Evolutionary conservation across 805 yeast species (phyloP).

Genomic region (Babjeviella inositovora): DNA sequence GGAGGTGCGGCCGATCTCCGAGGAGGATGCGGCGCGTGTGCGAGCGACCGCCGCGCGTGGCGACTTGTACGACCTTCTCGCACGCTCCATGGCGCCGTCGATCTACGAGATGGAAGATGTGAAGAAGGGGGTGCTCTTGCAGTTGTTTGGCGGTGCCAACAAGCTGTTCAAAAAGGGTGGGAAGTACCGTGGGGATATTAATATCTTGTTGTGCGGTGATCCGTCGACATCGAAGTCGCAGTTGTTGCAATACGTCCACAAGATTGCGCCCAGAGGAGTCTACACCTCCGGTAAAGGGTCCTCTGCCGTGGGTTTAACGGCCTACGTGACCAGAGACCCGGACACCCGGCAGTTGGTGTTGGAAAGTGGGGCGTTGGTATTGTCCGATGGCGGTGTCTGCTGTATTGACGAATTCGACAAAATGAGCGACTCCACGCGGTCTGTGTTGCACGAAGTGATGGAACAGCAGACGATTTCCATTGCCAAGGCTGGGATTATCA

Average conservation of each 20-base stretch:
- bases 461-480: constrained; percentile 97
- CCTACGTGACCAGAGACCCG: constrained; percentile 86
- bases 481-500: constrained; percentile 97
- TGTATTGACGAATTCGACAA: constrained; percentile 98
- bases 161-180: constrained; percentile 85
- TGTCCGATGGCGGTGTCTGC: constrained; percentile 96
- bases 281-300: constrained; percentile 98
- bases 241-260: constrained; percentile 84
- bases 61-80: constrained; percentile 72
- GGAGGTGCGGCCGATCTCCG: constrained; percentile 54
- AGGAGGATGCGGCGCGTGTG: constrained; percentile 54
- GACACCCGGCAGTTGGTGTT: constrained; percentile 88
- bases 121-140: constrained; percentile 85
- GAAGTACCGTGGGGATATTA: constrained; percentile 89
- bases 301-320: constrained; percentile 97
- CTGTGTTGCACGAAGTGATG: constrained; percentile 97
- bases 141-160: constrained; percentile 90
- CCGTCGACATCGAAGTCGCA: constrained; percentile 98
- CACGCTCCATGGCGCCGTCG: constrained; percentile 93
- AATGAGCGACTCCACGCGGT: constrained; percentile 88
- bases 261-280: constrained; percentile 95
- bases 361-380: constrained; percentile 91
- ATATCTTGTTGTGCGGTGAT: constrained; percentile 87
- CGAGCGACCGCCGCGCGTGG: constrained; percentile 43
- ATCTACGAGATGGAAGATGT: constrained; percentile 94